Percentiles rank a stretch among this genome's conserved stretches.
Conservation (phyloP, 2,329 filamentous ascomycete genomes). For the Pochonia chlamydosporia region DNA sequence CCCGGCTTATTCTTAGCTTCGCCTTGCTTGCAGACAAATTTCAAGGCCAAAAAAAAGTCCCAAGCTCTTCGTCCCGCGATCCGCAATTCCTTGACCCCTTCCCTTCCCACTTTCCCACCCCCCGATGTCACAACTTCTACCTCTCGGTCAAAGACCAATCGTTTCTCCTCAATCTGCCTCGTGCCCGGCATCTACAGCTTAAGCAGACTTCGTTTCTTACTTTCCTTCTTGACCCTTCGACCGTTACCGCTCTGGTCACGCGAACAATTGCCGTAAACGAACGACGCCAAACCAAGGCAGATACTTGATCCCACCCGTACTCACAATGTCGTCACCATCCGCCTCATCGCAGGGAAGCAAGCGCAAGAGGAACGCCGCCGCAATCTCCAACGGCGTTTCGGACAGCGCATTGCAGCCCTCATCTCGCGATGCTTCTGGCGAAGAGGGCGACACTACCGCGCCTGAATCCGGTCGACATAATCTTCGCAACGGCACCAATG, state of each 20-base stretch:
- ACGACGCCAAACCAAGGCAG: background rate
- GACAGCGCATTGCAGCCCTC: constrained; percentile 61
- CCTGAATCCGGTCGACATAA: constrained; percentile 54
- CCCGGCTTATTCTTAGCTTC: no score
- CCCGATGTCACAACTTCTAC: constrained; percentile 4
- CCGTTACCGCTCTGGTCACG: constrained; percentile 2
- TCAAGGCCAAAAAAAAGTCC: no score
- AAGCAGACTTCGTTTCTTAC: no score
- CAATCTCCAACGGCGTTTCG: constrained; percentile 37
- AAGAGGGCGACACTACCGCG: constrained; percentile 72
- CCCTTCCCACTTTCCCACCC: constrained; percentile 2
- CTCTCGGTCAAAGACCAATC: background rate
- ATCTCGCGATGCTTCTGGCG: constrained; percentile 75
- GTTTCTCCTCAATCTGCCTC: background rate
- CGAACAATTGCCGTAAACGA: constrained; percentile 1
- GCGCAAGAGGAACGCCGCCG: constrained; percentile 68
- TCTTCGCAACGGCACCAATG: constrained; percentile 49
- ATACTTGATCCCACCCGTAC: background rate
- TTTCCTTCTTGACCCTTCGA: background rate
- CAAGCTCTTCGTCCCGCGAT: background rate
- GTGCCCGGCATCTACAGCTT: background rate
- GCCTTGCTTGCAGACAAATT: no score
- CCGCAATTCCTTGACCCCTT: constrained; percentile 1
- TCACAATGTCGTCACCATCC: constrained; percentile 54
- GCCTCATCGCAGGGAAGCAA: constrained; percentile 55